A percentile compares a stretch with the other conserved stretches of the same genome.
These are phyloP conservation scores for Xylaria sp. DNA, from an alignment of 2,329 filamentous ascomycete genomes.

Conservation along the genomic window DNA sequence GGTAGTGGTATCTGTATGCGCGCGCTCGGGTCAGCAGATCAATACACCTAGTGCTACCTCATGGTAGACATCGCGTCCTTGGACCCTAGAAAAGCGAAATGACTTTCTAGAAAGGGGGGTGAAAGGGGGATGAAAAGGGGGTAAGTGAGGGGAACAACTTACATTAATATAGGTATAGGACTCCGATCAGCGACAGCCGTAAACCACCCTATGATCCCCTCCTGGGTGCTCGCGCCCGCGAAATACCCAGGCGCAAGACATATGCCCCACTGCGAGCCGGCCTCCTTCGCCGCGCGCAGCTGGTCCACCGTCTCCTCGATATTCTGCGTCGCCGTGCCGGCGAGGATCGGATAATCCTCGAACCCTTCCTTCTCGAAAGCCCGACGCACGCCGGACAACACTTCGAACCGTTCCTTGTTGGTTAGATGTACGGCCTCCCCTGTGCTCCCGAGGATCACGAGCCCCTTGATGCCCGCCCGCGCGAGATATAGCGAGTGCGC, in stretches of 20 bases:
- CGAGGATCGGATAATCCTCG: constrained; percentile 67
- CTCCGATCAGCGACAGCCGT: constrained; percentile 67
- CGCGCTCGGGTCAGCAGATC: not conserved
- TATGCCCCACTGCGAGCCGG: constrained; percentile 70
- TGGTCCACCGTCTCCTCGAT: constrained; percentile 70
- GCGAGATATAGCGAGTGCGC: constrained; percentile 70
- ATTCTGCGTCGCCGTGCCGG: constrained; percentile 70
- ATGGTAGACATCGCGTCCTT: not conserved
- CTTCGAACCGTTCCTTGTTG: constrained; percentile 63
- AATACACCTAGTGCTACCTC: not conserved
- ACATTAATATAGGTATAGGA: constrained; percentile 69
- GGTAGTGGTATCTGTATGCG: constrained; percentile 68
- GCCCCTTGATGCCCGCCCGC: constrained; percentile 67
- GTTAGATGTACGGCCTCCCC: constrained; percentile 73
- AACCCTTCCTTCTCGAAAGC: constrained; percentile 66
- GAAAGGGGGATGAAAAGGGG: not conserved
- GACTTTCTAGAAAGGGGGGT: too few relatives aligned
- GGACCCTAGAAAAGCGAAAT: too few relatives aligned
- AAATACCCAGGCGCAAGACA: constrained; percentile 71
- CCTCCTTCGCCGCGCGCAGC: constrained; percentile 65
- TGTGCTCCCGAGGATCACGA: constrained; percentile 71
- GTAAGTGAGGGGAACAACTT: constrained; percentile 43
- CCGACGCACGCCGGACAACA: constrained; percentile 65
- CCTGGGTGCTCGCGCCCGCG: constrained; percentile 64
- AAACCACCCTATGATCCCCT: constrained; percentile 68